Evolutionary conservation across 768 basidiomycete genomes (phyloP).

Genomic region (Tricholoma sp.): DNA sequence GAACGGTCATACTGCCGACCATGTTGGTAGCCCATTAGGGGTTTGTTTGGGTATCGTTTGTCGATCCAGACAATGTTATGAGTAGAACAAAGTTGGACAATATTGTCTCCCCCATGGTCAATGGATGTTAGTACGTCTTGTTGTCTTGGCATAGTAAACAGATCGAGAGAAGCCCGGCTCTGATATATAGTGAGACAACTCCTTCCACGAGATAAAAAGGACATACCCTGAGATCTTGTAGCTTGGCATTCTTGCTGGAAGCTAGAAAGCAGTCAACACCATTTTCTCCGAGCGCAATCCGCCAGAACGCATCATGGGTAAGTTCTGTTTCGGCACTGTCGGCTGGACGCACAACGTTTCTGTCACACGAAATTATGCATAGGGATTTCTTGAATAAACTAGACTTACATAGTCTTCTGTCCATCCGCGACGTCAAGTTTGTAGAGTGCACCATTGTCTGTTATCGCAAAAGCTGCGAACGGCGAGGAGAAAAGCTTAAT

Average conservation of each 20-base stretch:
- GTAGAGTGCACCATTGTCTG: conserved; percentile 49
- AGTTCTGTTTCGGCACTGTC: conserved; percentile 1
- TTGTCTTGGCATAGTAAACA: conserved; percentile 31
- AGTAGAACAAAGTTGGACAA: conserved; percentile 56
- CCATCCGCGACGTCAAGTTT: conserved; percentile 34
- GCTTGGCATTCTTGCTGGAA: conserved; percentile 37
- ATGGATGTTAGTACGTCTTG: conserved; percentile 49
- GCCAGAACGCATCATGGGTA: conserved; percentile 45
- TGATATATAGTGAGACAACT: conserved; percentile 13
- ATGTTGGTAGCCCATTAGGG: conserved; percentile 60
- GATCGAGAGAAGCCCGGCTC: conserved; percentile 22
- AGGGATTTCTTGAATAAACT: not conserved
- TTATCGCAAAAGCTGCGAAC: conserved; percentile 38
- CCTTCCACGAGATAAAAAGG: not conserved
- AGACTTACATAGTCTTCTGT: conserved; percentile 35
- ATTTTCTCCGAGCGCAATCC: conserved; percentile 34
- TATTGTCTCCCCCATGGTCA: conserved; percentile 31
- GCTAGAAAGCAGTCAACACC: conserved; percentile 39
- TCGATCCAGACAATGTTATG: conserved; percentile 68
- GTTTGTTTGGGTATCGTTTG: conserved; percentile 47
- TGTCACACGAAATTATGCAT: not conserved
- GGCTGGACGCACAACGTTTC: conserved; percentile 8
- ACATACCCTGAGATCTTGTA: conserved; percentile 56
- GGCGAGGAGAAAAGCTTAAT: conserved; percentile 32
- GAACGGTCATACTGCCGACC: conserved; percentile 55